A percentile compares a stretch with the other conserved stretches of the same genome.
Conservation (phyloP, 768 basidiomycete species). For the Candolleomyces aberdarensis region DNA sequence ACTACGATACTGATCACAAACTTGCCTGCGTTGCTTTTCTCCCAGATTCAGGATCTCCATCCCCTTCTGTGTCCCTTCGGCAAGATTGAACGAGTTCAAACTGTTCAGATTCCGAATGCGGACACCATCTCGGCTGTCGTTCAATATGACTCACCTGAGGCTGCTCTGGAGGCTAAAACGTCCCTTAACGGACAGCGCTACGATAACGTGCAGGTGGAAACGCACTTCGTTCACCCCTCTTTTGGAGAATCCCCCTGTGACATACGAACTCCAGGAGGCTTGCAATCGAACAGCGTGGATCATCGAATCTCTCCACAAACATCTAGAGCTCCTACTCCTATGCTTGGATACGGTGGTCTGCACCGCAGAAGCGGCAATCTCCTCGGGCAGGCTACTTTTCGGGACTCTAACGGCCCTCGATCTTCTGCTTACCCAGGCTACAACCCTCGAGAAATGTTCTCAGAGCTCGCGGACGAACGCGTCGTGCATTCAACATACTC, state of each 20-base stretch:
- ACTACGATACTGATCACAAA: constrained; percentile 59
- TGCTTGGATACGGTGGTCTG: neutral
- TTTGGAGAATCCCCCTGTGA: constrained; percentile 5
- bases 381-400: neutral
- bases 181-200: constrained; percentile 62
- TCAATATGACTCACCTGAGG: constrained; percentile 52
- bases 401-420: neutral
- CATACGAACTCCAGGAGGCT: neutral
- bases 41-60: constrained; percentile 61
- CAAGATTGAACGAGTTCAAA: constrained; percentile 58
- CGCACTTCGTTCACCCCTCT: constrained; percentile 27
- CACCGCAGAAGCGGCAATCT: neutral
- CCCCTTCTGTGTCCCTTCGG: constrained; percentile 78
- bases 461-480: neutral
- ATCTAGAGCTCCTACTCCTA: constrained; percentile 1
- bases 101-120: constrained; percentile 36
- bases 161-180: constrained; percentile 65
- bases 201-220: constrained; percentile 39
- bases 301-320: neutral
- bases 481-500: neutral
- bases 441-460: neutral
- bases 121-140: constrained; percentile 56
- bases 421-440: neutral
- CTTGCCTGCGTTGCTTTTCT: constrained; percentile 64
- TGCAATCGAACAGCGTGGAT: neutral